Percentiles rank a stretch among this genome's conserved stretches.
Evolutionary conservation across 768 basidiomycete genomes (phyloP).

Genomic region (Suillus occidentalis): DNA sequence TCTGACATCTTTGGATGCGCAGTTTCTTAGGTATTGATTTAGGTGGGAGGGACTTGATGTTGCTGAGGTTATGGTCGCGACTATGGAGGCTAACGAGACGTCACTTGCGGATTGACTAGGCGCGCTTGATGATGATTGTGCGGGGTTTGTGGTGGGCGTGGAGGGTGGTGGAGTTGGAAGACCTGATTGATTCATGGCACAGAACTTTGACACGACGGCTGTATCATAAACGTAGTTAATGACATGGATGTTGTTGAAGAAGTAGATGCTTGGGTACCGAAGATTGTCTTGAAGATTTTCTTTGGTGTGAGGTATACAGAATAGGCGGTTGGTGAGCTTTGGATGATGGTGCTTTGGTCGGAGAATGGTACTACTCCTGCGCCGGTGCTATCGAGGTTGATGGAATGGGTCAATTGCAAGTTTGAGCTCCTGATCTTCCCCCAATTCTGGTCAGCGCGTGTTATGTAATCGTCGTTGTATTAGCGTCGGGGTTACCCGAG

Average conservation of each 20-base stretch:
- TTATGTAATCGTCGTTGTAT: too few relatives aligned
- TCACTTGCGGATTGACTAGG: constrained; percentile 14
- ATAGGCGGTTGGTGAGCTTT: not conserved
- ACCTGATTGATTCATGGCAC: constrained; percentile 27
- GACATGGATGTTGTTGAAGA: not conserved
- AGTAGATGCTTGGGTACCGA: not conserved
- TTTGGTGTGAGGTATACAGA: not conserved
- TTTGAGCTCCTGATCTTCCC: not conserved
- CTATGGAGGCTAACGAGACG: constrained; percentile 39
- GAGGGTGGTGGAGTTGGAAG: constrained; percentile 25
- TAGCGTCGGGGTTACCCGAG: too few relatives aligned
- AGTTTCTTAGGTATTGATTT: constrained; percentile 45
- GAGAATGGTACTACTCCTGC: not conserved
- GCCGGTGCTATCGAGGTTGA: not conserved
- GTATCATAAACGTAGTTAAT: not conserved
- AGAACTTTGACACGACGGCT: not conserved
- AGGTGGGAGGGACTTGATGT: constrained; percentile 37
- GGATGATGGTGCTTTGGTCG: not conserved
- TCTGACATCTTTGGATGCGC: constrained; percentile 55
- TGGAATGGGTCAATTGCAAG: not conserved
- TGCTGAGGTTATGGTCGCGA: constrained; percentile 47
- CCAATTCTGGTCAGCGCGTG: too few relatives aligned
- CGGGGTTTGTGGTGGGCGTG: constrained; percentile 16
- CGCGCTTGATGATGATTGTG: constrained; percentile 12
- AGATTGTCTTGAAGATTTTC: not conserved